Conservation (phyloP, 2,329 filamentous ascomycete species). For the Diaporthe eres region DNA sequence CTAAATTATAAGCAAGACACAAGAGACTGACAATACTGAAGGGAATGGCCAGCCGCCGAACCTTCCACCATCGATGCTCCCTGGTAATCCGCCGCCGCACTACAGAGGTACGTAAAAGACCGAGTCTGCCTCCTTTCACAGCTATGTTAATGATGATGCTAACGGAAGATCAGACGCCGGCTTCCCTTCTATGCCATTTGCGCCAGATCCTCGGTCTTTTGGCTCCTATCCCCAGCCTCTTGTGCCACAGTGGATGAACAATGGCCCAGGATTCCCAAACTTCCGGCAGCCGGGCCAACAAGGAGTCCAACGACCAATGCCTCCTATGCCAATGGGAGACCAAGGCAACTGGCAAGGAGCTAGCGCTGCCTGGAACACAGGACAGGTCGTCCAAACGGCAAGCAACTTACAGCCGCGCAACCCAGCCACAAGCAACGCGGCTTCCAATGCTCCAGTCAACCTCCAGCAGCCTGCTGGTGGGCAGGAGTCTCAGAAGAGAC, state of each 20-base stretch:
- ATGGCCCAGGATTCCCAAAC: not conserved
- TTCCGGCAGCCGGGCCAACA: not conserved
- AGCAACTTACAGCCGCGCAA: not conserved
- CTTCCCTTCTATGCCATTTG: accelerated
- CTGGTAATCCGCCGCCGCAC: not conserved
- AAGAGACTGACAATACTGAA: not conserved
- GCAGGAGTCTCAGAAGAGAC: not conserved
- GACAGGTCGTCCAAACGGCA: not conserved
- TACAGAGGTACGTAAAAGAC: not conserved
- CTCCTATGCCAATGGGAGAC: not conserved
- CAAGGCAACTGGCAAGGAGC: not conserved
- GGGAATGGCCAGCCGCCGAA: not conserved
- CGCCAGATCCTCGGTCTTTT: not conserved
- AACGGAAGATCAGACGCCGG: not conserved
- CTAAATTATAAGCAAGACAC: too few species aligned
- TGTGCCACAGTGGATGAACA: too few species aligned
- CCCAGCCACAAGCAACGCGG: not conserved
- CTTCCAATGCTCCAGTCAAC: not conserved
- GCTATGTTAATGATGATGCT: not conserved
- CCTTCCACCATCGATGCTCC: too few species aligned
- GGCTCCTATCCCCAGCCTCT: too few species aligned
- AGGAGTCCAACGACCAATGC: not conserved
- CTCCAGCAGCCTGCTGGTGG: not conserved
- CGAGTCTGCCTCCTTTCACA: too few species aligned
- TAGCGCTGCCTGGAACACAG: too few species aligned